Base-by-base conservation (phyloP, 441 rosid genomes). In the Gossypium armourianum region DNA sequence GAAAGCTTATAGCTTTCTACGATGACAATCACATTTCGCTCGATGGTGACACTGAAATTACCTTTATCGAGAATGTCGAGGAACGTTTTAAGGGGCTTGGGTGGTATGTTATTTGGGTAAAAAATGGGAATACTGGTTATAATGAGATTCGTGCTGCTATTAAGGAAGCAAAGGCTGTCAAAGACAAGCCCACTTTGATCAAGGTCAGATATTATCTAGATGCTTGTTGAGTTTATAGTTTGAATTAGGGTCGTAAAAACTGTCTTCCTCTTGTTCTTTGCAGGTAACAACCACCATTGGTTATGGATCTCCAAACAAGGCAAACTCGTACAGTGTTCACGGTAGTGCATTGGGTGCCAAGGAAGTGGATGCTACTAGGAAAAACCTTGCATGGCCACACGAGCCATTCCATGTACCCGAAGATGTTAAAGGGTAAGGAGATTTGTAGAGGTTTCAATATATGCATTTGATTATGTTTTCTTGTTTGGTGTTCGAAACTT, bases 101-200 rank as follows among this genome's bases (percentile, higher is more conserved):
- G 8, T 93, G 98, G 97, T 96, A 93, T 75, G 93, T 93, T 73
- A 90, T 93, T 62, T 89, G 96, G 98, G 98, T 93, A 66, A 93
- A 89, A 91, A 90, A 89, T 63, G 98, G 97, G 28, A 90, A 93
- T 84, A 86, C 82, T 62, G 97, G 98, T 4, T 90, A 90, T 75
- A 94, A 93, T 78, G 97, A 90, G 0, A 90, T 93, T 53, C 92
- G 98, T 55, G 93, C 97, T 78, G 97, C 98, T 73, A 89, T 92
- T 62, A 88, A 83, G 84, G 93, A 92, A 83, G 97, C 98, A 19
- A 90, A 90, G 85, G 87, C 92, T 62, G 92, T 90, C 43, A 90
- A 56, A 77, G 96, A 92, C 80, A 92, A 86, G 60, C 98, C 98
- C 68, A 87, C 97, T 65, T 28, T 93, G 88, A 93, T 93, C 71